phyloP scores from a whole-genome alignment of 768 basidiomycete genomes.

The Lepiota venenata region DNA sequence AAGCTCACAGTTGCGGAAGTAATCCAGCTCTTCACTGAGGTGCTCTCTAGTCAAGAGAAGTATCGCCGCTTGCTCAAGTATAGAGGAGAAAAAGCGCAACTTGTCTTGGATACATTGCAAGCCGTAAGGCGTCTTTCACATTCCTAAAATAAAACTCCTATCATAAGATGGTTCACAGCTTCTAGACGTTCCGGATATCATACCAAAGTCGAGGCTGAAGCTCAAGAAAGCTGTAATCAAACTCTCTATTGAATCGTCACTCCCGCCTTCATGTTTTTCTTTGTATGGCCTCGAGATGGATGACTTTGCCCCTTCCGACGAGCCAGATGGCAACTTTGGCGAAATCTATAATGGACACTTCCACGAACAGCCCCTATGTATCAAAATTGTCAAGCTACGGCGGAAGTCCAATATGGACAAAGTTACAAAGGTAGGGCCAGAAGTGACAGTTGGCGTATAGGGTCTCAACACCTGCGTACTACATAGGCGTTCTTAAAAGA shows the following conservation, averaged over 20 bases:
- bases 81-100: slow-evolving; percentile 4
- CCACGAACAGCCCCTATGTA: slow-evolving; percentile 12
- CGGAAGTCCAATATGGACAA: slow-evolving; percentile 17
- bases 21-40: slow-evolving; percentile 1
- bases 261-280: slow-evolving; percentile 5
- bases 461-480: slow-evolving; percentile 6
- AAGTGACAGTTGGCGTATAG: slow-evolving; percentile 7
- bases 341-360: slow-evolving; percentile 17
- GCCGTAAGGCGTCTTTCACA: slow-evolving; percentile 1
- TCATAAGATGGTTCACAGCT: not conserved
- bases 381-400: slow-evolving; percentile 21
- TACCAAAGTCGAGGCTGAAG: not conserved
- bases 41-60: slow-evolving; percentile 1
- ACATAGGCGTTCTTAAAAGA: slow-evolving; percentile 24
- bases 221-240: slow-evolving; percentile 2
- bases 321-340: slow-evolving; percentile 17
- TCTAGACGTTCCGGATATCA: slow-evolving; percentile 2
- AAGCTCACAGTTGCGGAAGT: slow-evolving; percentile 1
- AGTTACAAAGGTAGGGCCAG: slow-evolving; percentile 9
- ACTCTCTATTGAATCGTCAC: slow-evolving; percentile 1
- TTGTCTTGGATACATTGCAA: slow-evolving; percentile 10
- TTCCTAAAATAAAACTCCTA: not conserved
- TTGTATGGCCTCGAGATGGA: slow-evolving; percentile 3
- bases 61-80: not conserved
- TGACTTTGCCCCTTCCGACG: slow-evolving; percentile 13